Evolutionary conservation across 768 basidiomycete species (phyloP).

Genomic region (Tulasnella sp.): DNA sequence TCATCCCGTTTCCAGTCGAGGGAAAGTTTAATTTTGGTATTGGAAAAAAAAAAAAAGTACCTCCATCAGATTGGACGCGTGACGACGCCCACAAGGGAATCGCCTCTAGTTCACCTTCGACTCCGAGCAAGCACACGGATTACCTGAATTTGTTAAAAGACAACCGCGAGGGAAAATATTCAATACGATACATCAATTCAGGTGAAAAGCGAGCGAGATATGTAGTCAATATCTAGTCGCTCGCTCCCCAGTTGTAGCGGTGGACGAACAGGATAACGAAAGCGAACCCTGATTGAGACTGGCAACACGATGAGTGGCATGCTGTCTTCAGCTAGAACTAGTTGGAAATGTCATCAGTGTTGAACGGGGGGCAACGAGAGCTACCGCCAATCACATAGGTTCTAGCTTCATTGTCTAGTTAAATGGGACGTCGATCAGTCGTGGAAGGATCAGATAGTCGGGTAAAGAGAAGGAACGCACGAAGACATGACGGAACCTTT

Average conservation of each 20-base stretch:
- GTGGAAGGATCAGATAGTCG: background rate
- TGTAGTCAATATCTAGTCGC: conserved; percentile 20
- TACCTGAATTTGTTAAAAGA: no score
- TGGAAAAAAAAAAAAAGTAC: no score
- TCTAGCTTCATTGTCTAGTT: background rate
- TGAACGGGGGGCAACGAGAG: background rate
- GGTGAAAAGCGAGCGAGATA: background rate
- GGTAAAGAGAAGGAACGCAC: background rate
- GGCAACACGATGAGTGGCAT: conserved; percentile 38
- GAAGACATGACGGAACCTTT: background rate
- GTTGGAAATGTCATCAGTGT: background rate
- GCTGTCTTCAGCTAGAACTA: background rate
- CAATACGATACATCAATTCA: background rate
- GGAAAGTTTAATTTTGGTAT: no score
- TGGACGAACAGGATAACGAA: conserved; percentile 24
- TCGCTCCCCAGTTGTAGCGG: background rate
- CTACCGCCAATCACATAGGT: background rate
- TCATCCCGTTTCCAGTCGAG: no score
- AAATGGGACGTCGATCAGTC: background rate
- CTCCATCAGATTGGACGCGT: no score
- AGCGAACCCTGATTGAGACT: conserved; percentile 42
- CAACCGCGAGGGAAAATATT: background rate
- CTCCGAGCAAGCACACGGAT: no score
- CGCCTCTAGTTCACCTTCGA: no score
- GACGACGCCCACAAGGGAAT: no score